A percentile compares a stretch with the other conserved stretches of the same genome.
These are phyloP conservation scores for Helicocarpus griseus DNA, from an alignment of 2,329 filamentous ascomycete species.

Conservation along the genomic window DNA sequence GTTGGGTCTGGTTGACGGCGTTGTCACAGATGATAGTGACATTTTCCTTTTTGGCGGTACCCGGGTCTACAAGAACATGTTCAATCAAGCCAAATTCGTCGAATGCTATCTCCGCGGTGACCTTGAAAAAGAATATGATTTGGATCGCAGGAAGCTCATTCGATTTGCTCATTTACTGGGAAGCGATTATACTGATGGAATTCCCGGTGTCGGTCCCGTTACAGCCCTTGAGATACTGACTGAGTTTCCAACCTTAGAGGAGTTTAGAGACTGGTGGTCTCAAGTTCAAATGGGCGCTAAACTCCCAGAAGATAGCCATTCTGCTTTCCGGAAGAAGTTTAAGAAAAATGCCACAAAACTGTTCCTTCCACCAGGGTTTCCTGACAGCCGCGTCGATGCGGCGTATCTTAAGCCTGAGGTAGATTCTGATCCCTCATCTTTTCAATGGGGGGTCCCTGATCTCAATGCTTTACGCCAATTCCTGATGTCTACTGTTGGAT, in stretches of 20 bases:
- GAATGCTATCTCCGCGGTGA: constrained; percentile 85
- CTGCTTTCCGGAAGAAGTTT: constrained; percentile 74
- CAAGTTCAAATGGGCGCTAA: constrained; percentile 65
- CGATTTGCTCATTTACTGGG: constrained; percentile 83
- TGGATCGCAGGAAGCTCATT: constrained; percentile 80
- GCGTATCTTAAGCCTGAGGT: constrained; percentile 85
- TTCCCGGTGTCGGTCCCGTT: constrained; percentile 84
- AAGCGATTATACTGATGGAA: constrained; percentile 88
- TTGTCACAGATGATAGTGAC: constrained; percentile 95
- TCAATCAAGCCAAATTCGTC: constrained; percentile 95
- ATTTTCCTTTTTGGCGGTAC: constrained; percentile 95
- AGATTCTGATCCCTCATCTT: constrained; percentile 64
- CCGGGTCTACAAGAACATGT: constrained; percentile 98
- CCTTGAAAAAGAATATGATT: constrained; percentile 77
- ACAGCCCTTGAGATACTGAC: constrained; percentile 89
- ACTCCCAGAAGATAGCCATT: constrained; percentile 45
- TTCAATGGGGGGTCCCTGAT: constrained; percentile 95
- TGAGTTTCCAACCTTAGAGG: constrained; percentile 65
- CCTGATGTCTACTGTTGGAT: constrained; percentile 85
- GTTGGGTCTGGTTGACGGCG: constrained; percentile 85
- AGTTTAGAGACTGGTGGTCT: constrained; percentile 82
- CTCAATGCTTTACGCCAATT: constrained; percentile 74
- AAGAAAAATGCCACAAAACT: constrained; percentile 73
- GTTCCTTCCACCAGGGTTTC: constrained; percentile 74
- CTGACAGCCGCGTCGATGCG: constrained; percentile 63